Evolutionary conservation across 1,284 basidiomycete species (phyloP), one percentile per base, ranked within the genome.

Genomic region (Ceratobasidium sp.): DNA sequence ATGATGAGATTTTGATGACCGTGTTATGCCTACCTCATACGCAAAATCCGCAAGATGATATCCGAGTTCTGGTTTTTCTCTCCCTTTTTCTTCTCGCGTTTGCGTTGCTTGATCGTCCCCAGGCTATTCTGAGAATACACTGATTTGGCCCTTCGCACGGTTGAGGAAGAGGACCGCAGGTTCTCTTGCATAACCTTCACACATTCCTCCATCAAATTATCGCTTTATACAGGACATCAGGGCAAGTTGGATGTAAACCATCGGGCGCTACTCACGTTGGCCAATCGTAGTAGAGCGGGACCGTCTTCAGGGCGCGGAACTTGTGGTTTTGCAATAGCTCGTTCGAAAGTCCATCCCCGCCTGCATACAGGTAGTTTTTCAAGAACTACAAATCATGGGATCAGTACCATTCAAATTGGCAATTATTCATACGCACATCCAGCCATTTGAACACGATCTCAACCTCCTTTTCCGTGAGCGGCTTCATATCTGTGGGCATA

Each of bases 371-470:
- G 83, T 96, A 99, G 80, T 96, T 94, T 70, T 92, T 86, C 78
- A 99, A 79, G 83, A 97, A 97, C 91, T 95, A 75, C 28, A 62
- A 69, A 63, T 49, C 53, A 28, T 30, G 44, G 14, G 12, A 25
- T 75, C 18, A 59, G 33, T 51, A 48, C 5, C 51, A 16, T 14
- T 5, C 40, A 56, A 44, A 16, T 16, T 6, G 25, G 12, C 11
- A 48, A 54, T 12, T 16, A 5, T 30, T 51, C 44, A 28, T 2
- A 77, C 82, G 28, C 73, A 92, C 94, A 86, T 94, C 95, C 63
- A 98, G 82, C 97, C 97, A 99, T 79, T 96, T 97, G 83, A 98
- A 95, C 11, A 96, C 96, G 72, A 99, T 92, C 78, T 98, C 96
- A 33, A 98, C 92, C 82, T 98, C 96, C 82, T 96, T 95, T 77